phyloP scores from a whole-genome alignment of 2,329 filamentous ascomycete genomes.

The Talaromyces atroroseus region DNA sequence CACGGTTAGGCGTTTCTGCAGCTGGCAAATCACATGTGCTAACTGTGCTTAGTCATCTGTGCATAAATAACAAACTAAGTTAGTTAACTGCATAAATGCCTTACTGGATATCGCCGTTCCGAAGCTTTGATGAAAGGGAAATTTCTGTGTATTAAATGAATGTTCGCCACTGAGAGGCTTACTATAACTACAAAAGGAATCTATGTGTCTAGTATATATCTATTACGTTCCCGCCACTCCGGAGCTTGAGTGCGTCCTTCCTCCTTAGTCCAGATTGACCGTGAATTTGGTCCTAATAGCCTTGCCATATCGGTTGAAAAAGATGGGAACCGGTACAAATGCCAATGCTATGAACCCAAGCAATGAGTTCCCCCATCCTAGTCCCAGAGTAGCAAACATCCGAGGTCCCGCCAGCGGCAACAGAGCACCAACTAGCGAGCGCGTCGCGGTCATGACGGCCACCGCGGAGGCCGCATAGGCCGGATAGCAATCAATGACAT shows the following conservation, averaged over 20 bases:
- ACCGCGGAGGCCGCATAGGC: conserved; percentile 41
- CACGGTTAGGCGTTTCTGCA: no score
- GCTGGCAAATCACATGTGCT: no score
- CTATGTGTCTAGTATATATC: background rate
- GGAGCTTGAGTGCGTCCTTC: background rate
- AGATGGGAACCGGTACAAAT: conserved; percentile 34
- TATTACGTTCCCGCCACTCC: background rate
- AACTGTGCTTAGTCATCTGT: no score
- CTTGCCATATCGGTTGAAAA: conserved; percentile 26
- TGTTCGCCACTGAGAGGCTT: no score
- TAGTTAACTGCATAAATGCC: no score
- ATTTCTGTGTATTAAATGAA: no score
- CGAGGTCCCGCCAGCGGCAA: conserved; percentile 54
- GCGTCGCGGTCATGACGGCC: conserved; percentile 48
- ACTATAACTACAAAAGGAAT: background rate
- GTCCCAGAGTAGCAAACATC: conserved; percentile 39
- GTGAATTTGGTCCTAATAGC: conserved; percentile 13
- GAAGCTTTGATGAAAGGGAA: no score
- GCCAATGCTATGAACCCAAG: conserved; percentile 50
- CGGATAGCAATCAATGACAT: conserved; percentile 51
- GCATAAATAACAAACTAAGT: no score
- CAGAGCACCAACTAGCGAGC: conserved; percentile 50
- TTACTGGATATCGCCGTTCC: no score
- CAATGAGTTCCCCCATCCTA: conserved; percentile 47
- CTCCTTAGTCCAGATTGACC: conserved; percentile 2